Evolutionary conservation across 2,329 filamentous ascomycete species (phyloP), one percentile per base, ranked within the genome.

Genomic region (Rugonectria rugulosa): DNA sequence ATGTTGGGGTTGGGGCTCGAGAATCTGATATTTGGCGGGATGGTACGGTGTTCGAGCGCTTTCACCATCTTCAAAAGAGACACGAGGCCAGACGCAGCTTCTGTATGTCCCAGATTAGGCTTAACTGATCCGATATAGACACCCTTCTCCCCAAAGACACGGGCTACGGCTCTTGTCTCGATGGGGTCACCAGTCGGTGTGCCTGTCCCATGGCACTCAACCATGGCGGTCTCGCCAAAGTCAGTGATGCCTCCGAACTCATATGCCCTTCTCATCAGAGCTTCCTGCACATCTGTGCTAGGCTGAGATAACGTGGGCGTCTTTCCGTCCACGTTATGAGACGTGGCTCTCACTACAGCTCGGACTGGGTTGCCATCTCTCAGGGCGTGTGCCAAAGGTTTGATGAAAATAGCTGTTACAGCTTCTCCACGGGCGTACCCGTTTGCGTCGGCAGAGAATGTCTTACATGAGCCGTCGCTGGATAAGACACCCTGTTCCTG

Each of bases 351-450:
- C 31, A 85, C 79, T 7, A 84, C 71, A 4, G 74, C 77, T 7
- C 79, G 73, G 34, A 84, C 79, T 0, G 74, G 77, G 56, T 87
- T 81, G 3, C 79, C 79, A 55, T 82, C 79, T 9, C 70, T 66
- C 3, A 86, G 60, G 1, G 84, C 85, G 57, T 82, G 77, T 2
- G 73, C 69, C 0, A 87, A 71, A 1, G 75, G 75, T 69, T 87
- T 87, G 2, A 88, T 59, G 3, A 86, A 66, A 2, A 88, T 65
- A 11, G 80, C 74, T 0, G 75, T 81, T 15, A 80, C 72, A 0
- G 83, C 85, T 61, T 88, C 85, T 1, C 82, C 85, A 12, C 84
- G 77, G 1, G 78, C 82, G 64, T 87, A 88, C 12, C 66, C 67
- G 59, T 75, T 69, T 66, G 51, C 59, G 74, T 19, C 75, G 3